phyloP scores from a whole-genome alignment of 2,329 filamentous ascomycete genomes.

The Xylaria digitata region DNA sequence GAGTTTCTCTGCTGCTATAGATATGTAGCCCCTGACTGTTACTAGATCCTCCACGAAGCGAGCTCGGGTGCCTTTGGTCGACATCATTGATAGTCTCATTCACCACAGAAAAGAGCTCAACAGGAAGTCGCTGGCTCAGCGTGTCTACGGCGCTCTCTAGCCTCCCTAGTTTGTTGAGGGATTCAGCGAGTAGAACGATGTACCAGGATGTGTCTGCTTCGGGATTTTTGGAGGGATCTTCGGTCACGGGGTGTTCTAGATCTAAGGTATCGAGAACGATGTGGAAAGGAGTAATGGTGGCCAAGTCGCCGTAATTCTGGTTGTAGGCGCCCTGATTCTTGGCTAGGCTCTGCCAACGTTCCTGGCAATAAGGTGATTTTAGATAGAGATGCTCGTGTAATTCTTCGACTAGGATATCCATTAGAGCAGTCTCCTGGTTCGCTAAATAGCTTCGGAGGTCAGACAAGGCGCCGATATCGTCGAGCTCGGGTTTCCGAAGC shows the following conservation, averaged over 20 bases:
- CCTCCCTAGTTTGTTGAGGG: constrained; percentile 87
- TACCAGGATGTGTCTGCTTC: constrained; percentile 97
- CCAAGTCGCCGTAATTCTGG: constrained; percentile 61
- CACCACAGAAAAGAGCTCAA: constrained; percentile 92
- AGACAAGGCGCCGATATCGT: constrained; percentile 87
- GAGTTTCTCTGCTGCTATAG: constrained; percentile 76
- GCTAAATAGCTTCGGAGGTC: constrained; percentile 89
- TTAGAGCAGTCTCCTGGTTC: constrained; percentile 91
- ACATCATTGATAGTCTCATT: constrained; percentile 96
- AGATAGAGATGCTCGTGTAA: constrained; percentile 97
- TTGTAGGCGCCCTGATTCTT: constrained; percentile 70
- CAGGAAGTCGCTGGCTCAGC: constrained; percentile 90
- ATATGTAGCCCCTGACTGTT: constrained; percentile 69
- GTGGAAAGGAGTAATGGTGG: constrained; percentile 65
- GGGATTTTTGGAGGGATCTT: constrained; percentile 92
- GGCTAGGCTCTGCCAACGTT: constrained; percentile 88
- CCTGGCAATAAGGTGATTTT: constrained; percentile 96
- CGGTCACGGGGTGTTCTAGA: constrained; percentile 71
- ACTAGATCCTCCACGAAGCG: constrained; percentile 68
- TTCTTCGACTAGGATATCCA: constrained; percentile 97
- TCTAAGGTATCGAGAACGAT: constrained; percentile 70
- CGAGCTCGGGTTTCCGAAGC: constrained; percentile 87
- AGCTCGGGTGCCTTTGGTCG: constrained; percentile 90
- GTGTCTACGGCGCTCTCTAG: constrained; percentile 88
- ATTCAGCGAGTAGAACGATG: constrained; percentile 85